Conservation (phyloP, 2,329 filamentous ascomycete genomes). For the Venturiaceae sp. region DNA sequence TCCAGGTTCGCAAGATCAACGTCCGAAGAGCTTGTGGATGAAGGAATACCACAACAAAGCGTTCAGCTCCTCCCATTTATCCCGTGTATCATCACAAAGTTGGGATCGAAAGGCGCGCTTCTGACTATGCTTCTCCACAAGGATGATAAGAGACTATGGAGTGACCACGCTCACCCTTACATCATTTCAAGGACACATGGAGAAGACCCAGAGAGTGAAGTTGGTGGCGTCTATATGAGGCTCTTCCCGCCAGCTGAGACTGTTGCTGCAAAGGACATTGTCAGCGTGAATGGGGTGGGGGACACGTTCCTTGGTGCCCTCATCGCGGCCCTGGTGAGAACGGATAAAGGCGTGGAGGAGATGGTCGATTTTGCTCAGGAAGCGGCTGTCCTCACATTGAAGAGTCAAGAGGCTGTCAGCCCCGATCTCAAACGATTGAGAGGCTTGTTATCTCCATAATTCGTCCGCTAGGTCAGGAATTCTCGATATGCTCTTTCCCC, state of each 20-base stretch:
- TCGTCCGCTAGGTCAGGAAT: no score
- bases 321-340: slow-evolving; percentile 60
- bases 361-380: slow-evolving; percentile 72
- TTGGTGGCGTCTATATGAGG: slow-evolving; percentile 74
- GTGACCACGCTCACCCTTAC: slow-evolving; percentile 46
- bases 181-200: slow-evolving; percentile 54
- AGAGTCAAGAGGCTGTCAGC: slow-evolving; percentile 60
- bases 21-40: slow-evolving; percentile 57
- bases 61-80: slow-evolving; percentile 84
- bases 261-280: slow-evolving; percentile 53
- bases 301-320: slow-evolving; percentile 86
- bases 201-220: slow-evolving; percentile 36
- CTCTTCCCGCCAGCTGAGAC: slow-evolving; percentile 55
- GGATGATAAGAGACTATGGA: slow-evolving; percentile 58
- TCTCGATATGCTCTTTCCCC: no score
- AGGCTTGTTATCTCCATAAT: no score
- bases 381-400: slow-evolving; percentile 70
- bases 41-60: slow-evolving; percentile 72
- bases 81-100: slow-evolving; percentile 73
- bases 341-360: slow-evolving; percentile 43
- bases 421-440: not conserved
- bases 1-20: slow-evolving; percentile 30
- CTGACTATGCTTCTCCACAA: slow-evolving; percentile 59
- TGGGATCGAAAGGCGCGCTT: slow-evolving; percentile 67
- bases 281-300: slow-evolving; percentile 89